Percentiles rank a stretch among this genome's conserved stretches.
Evolutionary conservation across 1,284 basidiomycete species (phyloP).

Genomic region (Coriolopsis trogii): DNA sequence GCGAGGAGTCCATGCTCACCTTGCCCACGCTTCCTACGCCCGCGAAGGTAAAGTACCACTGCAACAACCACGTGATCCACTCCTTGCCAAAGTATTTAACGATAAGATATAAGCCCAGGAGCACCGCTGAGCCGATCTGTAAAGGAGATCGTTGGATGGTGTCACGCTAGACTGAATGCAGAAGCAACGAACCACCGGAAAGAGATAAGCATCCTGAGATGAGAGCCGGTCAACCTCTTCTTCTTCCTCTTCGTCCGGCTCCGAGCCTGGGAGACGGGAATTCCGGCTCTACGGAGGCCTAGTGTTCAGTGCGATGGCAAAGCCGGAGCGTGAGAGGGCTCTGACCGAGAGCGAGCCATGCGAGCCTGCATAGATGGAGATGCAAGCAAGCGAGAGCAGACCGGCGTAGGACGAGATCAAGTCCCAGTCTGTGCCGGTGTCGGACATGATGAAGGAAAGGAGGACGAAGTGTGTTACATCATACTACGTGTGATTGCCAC

Average conservation of each 20-base stretch:
- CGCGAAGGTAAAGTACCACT: conserved; percentile 75
- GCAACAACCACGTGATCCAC: conserved; percentile 81
- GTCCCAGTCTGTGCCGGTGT: conserved; percentile 48
- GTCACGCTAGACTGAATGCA: conserved; percentile 8
- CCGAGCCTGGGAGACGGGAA: conserved; percentile 24
- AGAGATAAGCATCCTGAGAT: conserved; percentile 71
- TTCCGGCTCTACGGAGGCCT: conserved; percentile 10
- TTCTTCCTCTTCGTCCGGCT: conserved; percentile 46
- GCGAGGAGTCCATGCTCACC: conserved; percentile 40
- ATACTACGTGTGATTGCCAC: too few species aligned
- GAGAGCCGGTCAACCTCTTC: conserved; percentile 63
- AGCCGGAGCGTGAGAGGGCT: conserved; percentile 14
- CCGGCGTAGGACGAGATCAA: conserved; percentile 69
- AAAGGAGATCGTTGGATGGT: not conserved
- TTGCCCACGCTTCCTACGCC: conserved; percentile 73
- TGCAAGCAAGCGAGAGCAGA: conserved; percentile 59
- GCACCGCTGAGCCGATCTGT: conserved; percentile 66
- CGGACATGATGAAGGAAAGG: conserved; percentile 16
- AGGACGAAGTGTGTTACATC: conserved; percentile 12
- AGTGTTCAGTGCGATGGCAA: not conserved
- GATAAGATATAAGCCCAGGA: conserved; percentile 70
- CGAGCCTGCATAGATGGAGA: conserved; percentile 69
- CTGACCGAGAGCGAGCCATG: conserved; percentile 68
- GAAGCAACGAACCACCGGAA: conserved; percentile 63
- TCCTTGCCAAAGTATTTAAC: conserved; percentile 80